Base-by-base conservation (phyloP, 106 monocot genomes). In the Allium cepa region DNA sequence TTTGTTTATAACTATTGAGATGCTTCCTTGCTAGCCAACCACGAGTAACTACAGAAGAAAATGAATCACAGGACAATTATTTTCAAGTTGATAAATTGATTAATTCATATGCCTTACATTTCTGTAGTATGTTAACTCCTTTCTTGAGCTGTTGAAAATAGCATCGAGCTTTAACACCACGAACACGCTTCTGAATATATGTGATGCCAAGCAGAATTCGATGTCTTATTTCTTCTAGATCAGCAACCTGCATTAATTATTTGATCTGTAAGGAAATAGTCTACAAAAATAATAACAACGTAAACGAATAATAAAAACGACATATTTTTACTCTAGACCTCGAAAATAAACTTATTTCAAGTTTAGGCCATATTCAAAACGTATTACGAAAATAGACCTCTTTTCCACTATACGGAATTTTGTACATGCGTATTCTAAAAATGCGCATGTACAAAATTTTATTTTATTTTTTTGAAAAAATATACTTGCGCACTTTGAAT, bases 11-110 rank as follows among this genome's bases (percentile, higher is more conserved):
- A 16, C 26, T 12, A 8, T 10, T 50, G 53, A 72, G 73, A 15
- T 85, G 78, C 53, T 83, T 85, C 66, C 87, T 94, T 18, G 69
- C 78, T 73, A 85, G n/a, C 70, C 74, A 79, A 12, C 85, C 87
- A 70, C 87, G 90, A 26, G 83, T 73, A 70, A 64, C 94, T 94
- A 76, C 72, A 77, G 46, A 45, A 47, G 47, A 52, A 67, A 76
- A 59, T 46, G 47, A 67, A 13, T 59, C 49, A 64, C 49, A 22
- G 18, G 59, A 50, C 36, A 57, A 2, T 49, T 17, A 10, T 22
- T 69, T 56, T 13, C 56, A 16, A 69, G 16, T n/a, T 3, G 8
- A 69, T 53, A 8, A 26, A 67, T 28, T 52, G 12, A 53, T 53
- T 15, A 55, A 55, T 22, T 17, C 26, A 11, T 51, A 4, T 27